Evolutionary conservation across 805 yeast genomes (phyloP).

Genomic region (Schwanniomyces occidentalis): DNA sequence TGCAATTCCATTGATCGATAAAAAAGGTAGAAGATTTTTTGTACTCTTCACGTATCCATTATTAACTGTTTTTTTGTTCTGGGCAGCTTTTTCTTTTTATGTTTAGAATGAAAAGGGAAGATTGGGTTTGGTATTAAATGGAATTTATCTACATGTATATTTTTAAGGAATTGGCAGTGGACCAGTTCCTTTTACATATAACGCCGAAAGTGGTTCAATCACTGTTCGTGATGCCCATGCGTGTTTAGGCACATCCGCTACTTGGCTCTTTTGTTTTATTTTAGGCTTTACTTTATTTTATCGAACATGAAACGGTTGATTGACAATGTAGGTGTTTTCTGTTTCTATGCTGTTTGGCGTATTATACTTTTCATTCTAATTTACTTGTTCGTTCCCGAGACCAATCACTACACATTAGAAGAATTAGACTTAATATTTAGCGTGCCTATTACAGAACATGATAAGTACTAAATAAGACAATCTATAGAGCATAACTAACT

Average conservation of each 20-base stretch:
- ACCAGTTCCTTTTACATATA: conserved; percentile 27
- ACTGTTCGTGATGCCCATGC: conserved; percentile 24
- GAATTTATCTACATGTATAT: conserved; percentile 21
- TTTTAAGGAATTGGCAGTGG: conserved; percentile 26
- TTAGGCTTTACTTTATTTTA: conserved; percentile 27
- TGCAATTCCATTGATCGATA: conserved; percentile 25
- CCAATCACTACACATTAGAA: conserved; percentile 10
- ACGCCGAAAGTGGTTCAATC: conserved; percentile 26
- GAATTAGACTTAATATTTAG: conserved; percentile 9
- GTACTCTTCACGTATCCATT: conserved; percentile 25
- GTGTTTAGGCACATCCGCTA: conserved; percentile 26
- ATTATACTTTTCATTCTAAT: conserved; percentile 21
- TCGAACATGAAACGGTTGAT: conserved; percentile 24
- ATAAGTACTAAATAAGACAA: too few relatives aligned
- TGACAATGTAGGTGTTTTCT: conserved; percentile 25
- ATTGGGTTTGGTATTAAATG: conserved; percentile 21
- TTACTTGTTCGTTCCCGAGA: conserved; percentile 14
- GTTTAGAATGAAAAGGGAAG: conserved; percentile 15
- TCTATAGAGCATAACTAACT: too few relatives aligned
- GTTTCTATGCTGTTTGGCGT: conserved; percentile 29
- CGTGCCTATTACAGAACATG: too few relatives aligned
- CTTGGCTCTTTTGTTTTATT: conserved; percentile 27
- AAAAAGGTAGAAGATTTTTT: conserved; percentile 24
- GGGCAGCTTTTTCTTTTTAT: conserved; percentile 26
- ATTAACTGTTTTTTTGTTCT: conserved; percentile 21